phyloP scores from a whole-genome alignment of 805 yeast genomes.

The Starmerella bombi region DNA sequence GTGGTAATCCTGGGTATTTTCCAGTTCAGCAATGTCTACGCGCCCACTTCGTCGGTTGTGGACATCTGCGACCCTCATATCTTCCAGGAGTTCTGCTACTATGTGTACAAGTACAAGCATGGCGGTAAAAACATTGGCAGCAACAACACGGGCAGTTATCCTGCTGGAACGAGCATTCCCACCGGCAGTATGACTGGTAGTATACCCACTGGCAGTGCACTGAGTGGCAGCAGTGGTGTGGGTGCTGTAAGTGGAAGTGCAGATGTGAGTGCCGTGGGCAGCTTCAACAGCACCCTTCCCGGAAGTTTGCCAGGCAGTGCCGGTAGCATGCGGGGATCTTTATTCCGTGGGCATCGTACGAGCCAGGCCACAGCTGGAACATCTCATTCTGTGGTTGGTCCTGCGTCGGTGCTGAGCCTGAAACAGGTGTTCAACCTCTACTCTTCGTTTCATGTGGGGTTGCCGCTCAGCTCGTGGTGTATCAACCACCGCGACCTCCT shows the following conservation, averaged over 20 bases:
- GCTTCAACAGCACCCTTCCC: not conserved
- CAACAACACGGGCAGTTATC: not conserved
- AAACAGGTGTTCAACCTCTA: slow-evolving; percentile 51
- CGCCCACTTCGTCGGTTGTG: slow-evolving; percentile 70
- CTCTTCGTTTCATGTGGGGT: slow-evolving; percentile 64
- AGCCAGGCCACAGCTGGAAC: not conserved
- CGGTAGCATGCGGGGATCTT: not conserved
- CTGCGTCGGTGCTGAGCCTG: slow-evolving; percentile 5
- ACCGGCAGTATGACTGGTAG: not conserved
- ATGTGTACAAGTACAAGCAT: slow-evolving; percentile 39
- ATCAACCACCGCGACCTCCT: slow-evolving; percentile 46
- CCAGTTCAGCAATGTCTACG: slow-evolving; percentile 78
- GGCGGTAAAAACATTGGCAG: not conserved
- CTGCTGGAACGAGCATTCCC: not conserved
- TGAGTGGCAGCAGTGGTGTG: not conserved
- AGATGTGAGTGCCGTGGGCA: not conserved
- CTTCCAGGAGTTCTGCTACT: slow-evolving; percentile 75
- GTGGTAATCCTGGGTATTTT: slow-evolving; percentile 73
- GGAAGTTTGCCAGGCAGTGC: not conserved
- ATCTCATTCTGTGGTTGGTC: not conserved
- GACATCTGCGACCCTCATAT: slow-evolving; percentile 54
- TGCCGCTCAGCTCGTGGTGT: slow-evolving; percentile 71
- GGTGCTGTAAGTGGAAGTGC: not conserved
- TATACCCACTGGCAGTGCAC: not conserved
- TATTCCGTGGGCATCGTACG: not conserved